Conservation (phyloP, 257 asterid species). For the Buddleja alternifolia region DNA sequence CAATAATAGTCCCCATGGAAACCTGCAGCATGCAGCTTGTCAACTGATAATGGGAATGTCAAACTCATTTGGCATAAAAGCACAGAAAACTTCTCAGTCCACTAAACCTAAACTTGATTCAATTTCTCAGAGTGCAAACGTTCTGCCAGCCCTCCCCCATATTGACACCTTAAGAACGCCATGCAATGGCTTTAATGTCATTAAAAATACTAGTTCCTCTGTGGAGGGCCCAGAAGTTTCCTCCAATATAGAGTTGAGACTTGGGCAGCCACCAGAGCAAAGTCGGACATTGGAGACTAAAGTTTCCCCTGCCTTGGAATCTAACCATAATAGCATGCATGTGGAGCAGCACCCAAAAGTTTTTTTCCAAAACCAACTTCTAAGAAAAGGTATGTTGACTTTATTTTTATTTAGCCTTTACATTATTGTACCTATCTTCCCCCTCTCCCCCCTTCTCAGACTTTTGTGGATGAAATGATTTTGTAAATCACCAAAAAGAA, state of each 20-base stretch:
- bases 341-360: constrained; percentile 26
- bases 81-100: constrained; percentile 36
- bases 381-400: constrained; percentile 34
- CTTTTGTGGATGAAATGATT: constrained; percentile 11
- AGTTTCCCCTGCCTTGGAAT: constrained; percentile 25
- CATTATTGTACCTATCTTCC: neutral
- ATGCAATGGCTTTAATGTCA: constrained; percentile 31
- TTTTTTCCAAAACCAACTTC: constrained; percentile 35
- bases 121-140: constrained; percentile 32
- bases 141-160: constrained; percentile 31
- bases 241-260: constrained; percentile 57
- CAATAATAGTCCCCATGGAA: constrained; percentile 30
- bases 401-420: constrained; percentile 15
- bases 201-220: constrained; percentile 25
- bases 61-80: constrained; percentile 34
- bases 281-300: constrained; percentile 38
- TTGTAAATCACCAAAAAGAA: constrained; percentile 22
- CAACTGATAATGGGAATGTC: constrained; percentile 31
- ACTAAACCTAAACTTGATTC: constrained; percentile 31
- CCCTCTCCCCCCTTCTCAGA: constrained; percentile 7
- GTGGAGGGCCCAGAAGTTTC: constrained; percentile 40
- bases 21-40: constrained; percentile 33
- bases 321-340: constrained; percentile 27
- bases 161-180: constrained; percentile 34
- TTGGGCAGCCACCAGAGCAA: constrained; percentile 53